Percentiles rank a stretch among this genome's conserved stretches.
These are phyloP conservation scores for Paramecium sonneborni DNA, from an alignment of 73 alveolate species.

Conservation along the genomic window DNA sequence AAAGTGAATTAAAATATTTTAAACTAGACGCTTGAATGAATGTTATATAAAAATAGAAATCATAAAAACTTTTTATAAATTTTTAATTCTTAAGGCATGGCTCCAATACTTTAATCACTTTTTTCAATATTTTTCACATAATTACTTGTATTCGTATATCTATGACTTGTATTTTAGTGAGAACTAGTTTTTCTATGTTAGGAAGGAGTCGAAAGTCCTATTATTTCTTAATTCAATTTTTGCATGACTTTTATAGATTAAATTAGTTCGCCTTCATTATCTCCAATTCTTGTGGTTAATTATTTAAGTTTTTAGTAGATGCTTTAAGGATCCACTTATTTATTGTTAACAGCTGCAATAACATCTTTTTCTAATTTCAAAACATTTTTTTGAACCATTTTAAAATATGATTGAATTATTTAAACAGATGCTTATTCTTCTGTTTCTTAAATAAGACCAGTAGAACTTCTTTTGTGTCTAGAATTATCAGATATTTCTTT, in stretches of 20 bases:
- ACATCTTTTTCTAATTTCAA: constrained; percentile 32
- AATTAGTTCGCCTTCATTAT: constrained; percentile 37
- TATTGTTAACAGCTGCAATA: neutral
- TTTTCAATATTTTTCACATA: constrained; percentile 14
- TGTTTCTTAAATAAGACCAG: neutral
- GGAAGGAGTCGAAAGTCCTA: constrained; percentile 28
- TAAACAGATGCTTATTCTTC: constrained; percentile 24
- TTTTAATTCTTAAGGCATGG: constrained; percentile 36
- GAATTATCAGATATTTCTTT: constrained; percentile 23
- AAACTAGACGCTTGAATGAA: constrained; percentile 28
- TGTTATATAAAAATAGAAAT: neutral
- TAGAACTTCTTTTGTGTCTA: constrained; percentile 33
- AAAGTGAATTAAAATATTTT: neutral
- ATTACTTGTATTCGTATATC: constrained; percentile 12
- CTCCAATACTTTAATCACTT: constrained; percentile 37
- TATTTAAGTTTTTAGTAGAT: neutral
- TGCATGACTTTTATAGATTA: constrained; percentile 18
- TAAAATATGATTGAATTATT: neutral
- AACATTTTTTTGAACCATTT: constrained; percentile 44
- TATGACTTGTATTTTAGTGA: constrained; percentile 20
- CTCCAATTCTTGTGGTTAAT: neutral
- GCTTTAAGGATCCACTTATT: neutral
- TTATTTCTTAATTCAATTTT: constrained; percentile 1
- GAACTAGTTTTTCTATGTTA: constrained; percentile 55
- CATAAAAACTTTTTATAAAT: constrained; percentile 46